Conservation (phyloP, 2,329 filamentous ascomycete species). For the Neurospora sp. region DNA sequence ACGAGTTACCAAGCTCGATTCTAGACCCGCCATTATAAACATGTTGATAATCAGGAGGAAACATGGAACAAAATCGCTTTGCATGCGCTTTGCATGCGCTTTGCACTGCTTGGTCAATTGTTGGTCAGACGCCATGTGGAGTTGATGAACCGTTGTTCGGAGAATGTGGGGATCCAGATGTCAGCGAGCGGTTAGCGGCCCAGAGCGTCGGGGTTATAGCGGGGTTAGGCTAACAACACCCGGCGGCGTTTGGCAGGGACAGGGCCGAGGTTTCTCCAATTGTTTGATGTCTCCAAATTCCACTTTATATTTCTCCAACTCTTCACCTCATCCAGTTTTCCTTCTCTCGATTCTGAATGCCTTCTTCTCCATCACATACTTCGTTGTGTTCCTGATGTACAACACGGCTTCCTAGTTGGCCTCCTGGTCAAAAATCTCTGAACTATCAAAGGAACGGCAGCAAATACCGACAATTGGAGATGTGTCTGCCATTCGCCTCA, state of each 20-base stretch:
- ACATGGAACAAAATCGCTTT: not conserved
- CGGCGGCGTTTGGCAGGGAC: not conserved
- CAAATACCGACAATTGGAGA: not conserved
- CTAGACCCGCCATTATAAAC: not conserved
- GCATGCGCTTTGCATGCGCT: not conserved
- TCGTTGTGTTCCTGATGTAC: not conserved
- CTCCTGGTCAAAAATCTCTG: not conserved
- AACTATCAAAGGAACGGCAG: not conserved
- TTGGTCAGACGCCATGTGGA: not conserved
- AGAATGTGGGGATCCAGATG: not conserved
- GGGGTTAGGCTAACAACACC: not conserved
- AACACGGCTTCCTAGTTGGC: not conserved
- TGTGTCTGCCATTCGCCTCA: not conserved
- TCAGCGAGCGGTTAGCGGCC: not conserved
- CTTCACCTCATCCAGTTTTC: not conserved
- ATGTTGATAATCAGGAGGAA: not conserved
- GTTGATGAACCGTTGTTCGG: not conserved
- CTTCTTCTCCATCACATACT: not conserved
- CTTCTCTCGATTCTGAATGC: not conserved
- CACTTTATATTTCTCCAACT: not conserved
- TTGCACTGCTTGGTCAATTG: not conserved
- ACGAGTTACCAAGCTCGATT: no score
- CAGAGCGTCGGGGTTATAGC: not conserved
- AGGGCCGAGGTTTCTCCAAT: not conserved
- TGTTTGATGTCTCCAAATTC: not conserved